These are phyloP conservation scores for Fragilariopsis cylindrus DNA, from an alignment of 108 stramenopile species.

Conservation along the genomic window DNA sequence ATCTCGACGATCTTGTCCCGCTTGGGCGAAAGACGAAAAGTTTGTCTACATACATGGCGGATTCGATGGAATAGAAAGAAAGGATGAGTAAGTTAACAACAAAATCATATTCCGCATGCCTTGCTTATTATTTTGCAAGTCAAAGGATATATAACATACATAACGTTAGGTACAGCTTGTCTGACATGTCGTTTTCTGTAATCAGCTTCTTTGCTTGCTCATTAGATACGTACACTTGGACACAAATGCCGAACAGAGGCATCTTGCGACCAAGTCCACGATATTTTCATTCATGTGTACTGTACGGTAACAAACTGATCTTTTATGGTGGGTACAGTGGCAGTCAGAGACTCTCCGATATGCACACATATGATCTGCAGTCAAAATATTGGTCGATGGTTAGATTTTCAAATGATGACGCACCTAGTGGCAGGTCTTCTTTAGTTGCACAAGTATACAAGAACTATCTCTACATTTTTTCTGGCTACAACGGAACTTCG, in stretches of 20 bases:
- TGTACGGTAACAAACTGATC: slow-evolving; percentile 86
- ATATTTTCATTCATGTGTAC: slow-evolving; percentile 94
- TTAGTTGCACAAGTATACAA: slow-evolving; percentile 91
- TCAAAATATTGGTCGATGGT: slow-evolving; percentile 79
- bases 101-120: neutral
- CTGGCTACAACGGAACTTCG: slow-evolving; percentile 83
- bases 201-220: slow-evolving; percentile 84
- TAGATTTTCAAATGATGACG: slow-evolving; percentile 58
- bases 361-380: slow-evolving; percentile 78
- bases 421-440: slow-evolving; percentile 87
- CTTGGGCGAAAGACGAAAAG: slow-evolving; percentile 85
- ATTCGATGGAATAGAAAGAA: slow-evolving; percentile 1
- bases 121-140: neutral
- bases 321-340: slow-evolving; percentile 93
- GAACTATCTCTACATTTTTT: slow-evolving; percentile 87
- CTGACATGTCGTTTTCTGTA: too few species aligned
- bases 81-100: slow-evolving; percentile 4
- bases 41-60: slow-evolving; percentile 89
- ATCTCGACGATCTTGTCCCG: slow-evolving; percentile 82
- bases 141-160: neutral
- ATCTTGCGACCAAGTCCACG: slow-evolving; percentile 73
- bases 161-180: neutral
- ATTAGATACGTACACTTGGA: slow-evolving; percentile 86
- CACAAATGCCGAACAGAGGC: slow-evolving; percentile 83
- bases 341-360: slow-evolving; percentile 85